Percentiles rank a stretch among this genome's conserved stretches.
Conservation (phyloP, 768 basidiomycete genomes). For the Piloderma croceum region DNA sequence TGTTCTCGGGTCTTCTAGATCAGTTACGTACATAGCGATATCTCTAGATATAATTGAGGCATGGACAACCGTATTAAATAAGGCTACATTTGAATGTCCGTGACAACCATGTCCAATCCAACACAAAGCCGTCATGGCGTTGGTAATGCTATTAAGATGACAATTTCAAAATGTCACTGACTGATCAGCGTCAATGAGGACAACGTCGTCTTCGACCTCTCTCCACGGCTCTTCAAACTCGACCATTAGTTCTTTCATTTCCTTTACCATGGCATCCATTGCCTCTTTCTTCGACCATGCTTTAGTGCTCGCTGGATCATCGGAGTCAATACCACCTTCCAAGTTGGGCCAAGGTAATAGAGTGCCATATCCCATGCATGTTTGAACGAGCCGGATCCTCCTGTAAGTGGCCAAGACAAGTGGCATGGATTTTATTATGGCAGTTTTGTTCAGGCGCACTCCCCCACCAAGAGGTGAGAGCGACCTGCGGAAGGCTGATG, state of each 20-base stretch:
- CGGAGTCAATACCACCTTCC: conserved; percentile 16
- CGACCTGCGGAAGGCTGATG: neutral
- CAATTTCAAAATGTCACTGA: neutral
- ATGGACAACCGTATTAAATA: no score
- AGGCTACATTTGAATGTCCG: no score
- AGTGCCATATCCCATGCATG: conserved; percentile 55
- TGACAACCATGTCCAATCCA: no score
- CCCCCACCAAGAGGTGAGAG: neutral
- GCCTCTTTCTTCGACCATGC: conserved; percentile 55
- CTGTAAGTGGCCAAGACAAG: conserved; percentile 56
- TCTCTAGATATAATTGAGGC: no score
- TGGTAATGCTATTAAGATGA: neutral
- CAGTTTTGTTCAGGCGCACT: conserved; percentile 26
- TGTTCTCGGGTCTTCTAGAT: no score
- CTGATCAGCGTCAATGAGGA: conserved; percentile 23
- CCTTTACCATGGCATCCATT: conserved; percentile 44
- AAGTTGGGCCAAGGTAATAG: conserved; percentile 44
- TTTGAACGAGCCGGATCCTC: conserved; percentile 58
- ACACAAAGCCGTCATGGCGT: no score
- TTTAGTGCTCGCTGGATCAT: conserved; percentile 23
- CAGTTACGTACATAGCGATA: no score
- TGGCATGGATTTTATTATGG: conserved; percentile 42
- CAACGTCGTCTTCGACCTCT: conserved; percentile 25
- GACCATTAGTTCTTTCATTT: conserved; percentile 51
- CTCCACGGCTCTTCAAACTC: conserved; percentile 46